Base-by-base conservation (phyloP, 2,329 filamentous ascomycete species). In the Eutypa lata region DNA sequence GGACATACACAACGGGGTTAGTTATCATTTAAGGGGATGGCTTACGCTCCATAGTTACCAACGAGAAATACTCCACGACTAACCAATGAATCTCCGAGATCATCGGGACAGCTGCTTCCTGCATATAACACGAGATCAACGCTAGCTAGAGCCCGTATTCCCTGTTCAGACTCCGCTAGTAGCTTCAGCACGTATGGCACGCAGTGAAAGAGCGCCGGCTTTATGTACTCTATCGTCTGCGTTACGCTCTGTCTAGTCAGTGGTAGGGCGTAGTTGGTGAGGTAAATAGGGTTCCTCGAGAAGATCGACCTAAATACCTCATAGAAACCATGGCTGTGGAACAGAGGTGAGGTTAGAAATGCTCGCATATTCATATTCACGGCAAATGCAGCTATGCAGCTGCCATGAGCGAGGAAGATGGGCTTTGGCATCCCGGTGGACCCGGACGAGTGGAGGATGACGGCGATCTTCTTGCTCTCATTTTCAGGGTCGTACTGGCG, bases 131-230 rank as follows among this genome's bases (percentile, higher is more conserved):
- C 78, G 3, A 77, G 62, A 47, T 76, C 72, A 24, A 75, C 68
- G 14, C 64, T 68, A 10, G 66, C 67, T 37, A 83, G 63, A 11
- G 65, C 66, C 3, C 72, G 64, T 7, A 82, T 71, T 0, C 81
- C 82, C 11, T 76, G 73, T 1, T 76, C 67, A 0, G 75, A 75
- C 61, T 86, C 82, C 1, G 76, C 75, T 0, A 86, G 70, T 1
- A 86, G 67, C 57, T 83, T 83, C 38, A 86, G 62, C 0, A 78
- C 74, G 54, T 84, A 85, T 0, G 82, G 82, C 2, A 86, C 82
- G 22, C 71, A 74, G 55, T 81, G 77, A 48, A 84, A 73, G 38
- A 79, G 73, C 48, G 83, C 71, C 1, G 76, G 72, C 38, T 73
- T 62, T 22, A 73, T 61, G 0, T 64, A 62, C 2, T 67, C 61